Conservation (phyloP, 2,329 filamentous ascomycete species). For the Pseudogymnoascus sp. region DNA sequence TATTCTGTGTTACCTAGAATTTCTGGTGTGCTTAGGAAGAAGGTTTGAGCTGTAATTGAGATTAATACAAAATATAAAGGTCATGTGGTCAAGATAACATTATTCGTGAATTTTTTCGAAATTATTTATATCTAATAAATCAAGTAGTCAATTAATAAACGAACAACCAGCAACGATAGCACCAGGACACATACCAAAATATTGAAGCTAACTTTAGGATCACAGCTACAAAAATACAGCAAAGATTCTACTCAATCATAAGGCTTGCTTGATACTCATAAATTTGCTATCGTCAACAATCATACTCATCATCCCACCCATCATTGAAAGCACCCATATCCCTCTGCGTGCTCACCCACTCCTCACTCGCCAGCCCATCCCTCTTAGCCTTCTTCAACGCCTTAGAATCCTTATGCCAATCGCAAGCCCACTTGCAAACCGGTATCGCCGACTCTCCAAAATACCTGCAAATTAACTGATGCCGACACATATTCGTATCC, state of each 20-base stretch:
- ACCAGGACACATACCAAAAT: neutral
- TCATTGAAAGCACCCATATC: conserved; percentile 51
- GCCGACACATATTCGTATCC: conserved; percentile 63
- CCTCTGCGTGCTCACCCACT: conserved; percentile 57
- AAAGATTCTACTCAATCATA: neutral
- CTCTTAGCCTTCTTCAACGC: conserved; percentile 51
- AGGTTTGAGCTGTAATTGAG: conserved; percentile 11
- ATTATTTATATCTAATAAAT: neutral
- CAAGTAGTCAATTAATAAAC: neutral
- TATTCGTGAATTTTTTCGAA: neutral
- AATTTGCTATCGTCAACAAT: conserved; percentile 18
- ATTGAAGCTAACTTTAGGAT: too few species aligned
- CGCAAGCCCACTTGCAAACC: conserved; percentile 67
- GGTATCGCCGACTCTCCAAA: conserved; percentile 60
- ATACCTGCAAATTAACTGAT: conserved; percentile 66
- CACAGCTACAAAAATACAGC: neutral
- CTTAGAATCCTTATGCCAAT: conserved; percentile 64
- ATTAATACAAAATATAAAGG: neutral
- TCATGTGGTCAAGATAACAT: neutral
- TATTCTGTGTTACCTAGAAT: conserved; percentile 27
- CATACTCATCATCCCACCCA: conserved; percentile 42
- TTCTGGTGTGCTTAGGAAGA: conserved; percentile 29
- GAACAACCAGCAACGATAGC: neutral
- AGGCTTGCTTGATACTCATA: neutral
- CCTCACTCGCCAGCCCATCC: conserved; percentile 50